These are phyloP conservation scores for Saturnispora sanitii DNA, from an alignment of 805 yeast genomes.

Conservation along the genomic window DNA sequence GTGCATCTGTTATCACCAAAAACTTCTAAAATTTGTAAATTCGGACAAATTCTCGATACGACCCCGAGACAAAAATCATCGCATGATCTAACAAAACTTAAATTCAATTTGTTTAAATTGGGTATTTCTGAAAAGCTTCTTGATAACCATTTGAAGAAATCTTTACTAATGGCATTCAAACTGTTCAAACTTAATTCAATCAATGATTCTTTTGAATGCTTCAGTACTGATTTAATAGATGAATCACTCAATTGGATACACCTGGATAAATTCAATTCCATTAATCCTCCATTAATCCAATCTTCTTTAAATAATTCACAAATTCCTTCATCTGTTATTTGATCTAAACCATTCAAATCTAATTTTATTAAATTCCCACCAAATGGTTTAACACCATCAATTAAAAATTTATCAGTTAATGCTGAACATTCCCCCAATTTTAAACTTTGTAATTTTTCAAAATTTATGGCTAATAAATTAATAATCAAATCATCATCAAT, in stretches of 20 bases:
- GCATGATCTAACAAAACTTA: conserved; percentile 71
- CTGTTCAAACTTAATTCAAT: conserved; percentile 70
- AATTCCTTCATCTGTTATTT: conserved; percentile 61
- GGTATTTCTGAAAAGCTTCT: conserved; percentile 37
- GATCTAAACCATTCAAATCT: conserved; percentile 50
- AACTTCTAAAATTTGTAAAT: conserved; percentile 60
- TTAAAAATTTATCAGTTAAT: conserved; percentile 53
- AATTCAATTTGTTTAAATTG: conserved; percentile 60
- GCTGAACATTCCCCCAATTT: conserved; percentile 64
- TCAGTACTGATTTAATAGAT: conserved; percentile 48
- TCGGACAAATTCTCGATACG: conserved; percentile 49
- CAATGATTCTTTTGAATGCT: conserved; percentile 56
- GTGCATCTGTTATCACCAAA: conserved; percentile 72
- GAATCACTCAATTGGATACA: conserved; percentile 58
- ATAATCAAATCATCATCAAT: conserved; percentile 59
- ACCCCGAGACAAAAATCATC: conserved; percentile 59
- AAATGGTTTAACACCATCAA: conserved; percentile 50
- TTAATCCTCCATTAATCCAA: conserved; percentile 48
- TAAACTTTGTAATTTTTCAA: conserved; percentile 48
- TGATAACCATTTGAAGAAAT: conserved; percentile 37
- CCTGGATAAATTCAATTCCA: conserved; percentile 50
- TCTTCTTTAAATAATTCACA: conserved; percentile 48
- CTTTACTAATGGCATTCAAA: conserved; percentile 43
- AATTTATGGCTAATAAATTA: conserved; percentile 50
- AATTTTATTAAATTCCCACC: conserved; percentile 47